Base-by-base conservation (phyloP, 768 basidiomycete genomes). In the Tremella yokohamensis region DNA sequence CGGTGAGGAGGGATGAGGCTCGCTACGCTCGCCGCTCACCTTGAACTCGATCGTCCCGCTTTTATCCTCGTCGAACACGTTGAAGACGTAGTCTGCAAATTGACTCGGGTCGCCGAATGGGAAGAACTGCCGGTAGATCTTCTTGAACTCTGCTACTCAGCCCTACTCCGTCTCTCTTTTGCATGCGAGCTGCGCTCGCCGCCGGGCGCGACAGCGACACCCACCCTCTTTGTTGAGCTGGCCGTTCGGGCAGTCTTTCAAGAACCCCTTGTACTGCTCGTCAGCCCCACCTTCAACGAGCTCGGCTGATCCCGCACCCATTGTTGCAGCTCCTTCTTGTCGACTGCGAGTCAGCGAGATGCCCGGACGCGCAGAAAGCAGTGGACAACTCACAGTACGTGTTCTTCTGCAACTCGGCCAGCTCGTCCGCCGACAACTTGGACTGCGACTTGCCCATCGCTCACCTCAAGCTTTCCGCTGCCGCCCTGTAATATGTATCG, bases 101-200 rank as follows among this genome's bases (percentile, higher is more conserved):
- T 94, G 88, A 58, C 81, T 85, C 8, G 96, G 94, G 77, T 99
- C 94, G 62, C 96, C 96, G 72, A 99, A 99, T 22, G 96, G 96
- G 82, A 99, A 99, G 87, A 99, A 99, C 78, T 98, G 96, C 76
- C 92, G 91, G 83, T 98, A 99, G 82, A 99, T 99, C 77, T 87
- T 86, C 71, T 87, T 83, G 80, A 99, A 99, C 76, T 93, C 93
- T 69, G 59, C n/a, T 45, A 6, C n/a, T 45, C 42, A 45, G 42
- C 42, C 22, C 4, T 18, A 22, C 22, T 22, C 22, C 7, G 15
- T 16, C 42, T 40, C 39, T 11, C 11, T 11, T 11, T 11, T 18
- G 12, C 37, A 15, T n/a, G n/a, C n/a, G n/a, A n/a, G n/a, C 16
- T 3, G 25, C 20, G 19, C 19, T 6, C 29, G 29, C 29, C 29